Conservation (phyloP, 306 rosid species). For the Gastrolobium bilobum region DNA sequence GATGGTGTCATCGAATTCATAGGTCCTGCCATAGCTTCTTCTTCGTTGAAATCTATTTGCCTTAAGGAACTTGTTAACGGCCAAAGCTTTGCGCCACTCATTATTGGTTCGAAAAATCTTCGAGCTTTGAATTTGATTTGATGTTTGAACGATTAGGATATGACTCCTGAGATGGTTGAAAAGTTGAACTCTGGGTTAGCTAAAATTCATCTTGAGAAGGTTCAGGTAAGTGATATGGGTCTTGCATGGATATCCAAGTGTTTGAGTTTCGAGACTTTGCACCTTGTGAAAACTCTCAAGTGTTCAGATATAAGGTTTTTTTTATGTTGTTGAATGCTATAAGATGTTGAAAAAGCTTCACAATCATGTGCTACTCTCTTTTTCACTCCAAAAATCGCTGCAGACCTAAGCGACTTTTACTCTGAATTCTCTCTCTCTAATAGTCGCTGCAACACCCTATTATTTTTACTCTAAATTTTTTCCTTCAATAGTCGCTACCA, state of each 20-base stretch:
- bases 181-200: slow-evolving; percentile 50
- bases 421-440: no score
- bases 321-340: slow-evolving; percentile 63
- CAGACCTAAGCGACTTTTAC: no score
- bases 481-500: no score
- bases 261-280: no score
- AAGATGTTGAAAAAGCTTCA: slow-evolving; percentile 74
- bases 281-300: no score
- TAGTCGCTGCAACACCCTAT: no score
- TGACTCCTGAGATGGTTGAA: slow-evolving; percentile 56
- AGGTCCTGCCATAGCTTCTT: slow-evolving; percentile 4
- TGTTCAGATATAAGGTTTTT: slow-evolving; percentile 64
- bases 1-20: slow-evolving; percentile 48
- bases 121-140: slow-evolving; percentile 66
- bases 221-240: slow-evolving; percentile 51
- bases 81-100: slow-evolving; percentile 67
- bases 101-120: no score
- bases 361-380: no score
- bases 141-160: slow-evolving; percentile 82
- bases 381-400: no score
- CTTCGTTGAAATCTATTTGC: slow-evolving; percentile 64
- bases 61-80: slow-evolving; percentile 73
- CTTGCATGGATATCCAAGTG: no score
- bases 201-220: slow-evolving; percentile 77
- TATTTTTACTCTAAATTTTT: no score